Base-by-base conservation (phyloP, 2,329 filamentous ascomycete species). In the Diaporthe citri region DNA sequence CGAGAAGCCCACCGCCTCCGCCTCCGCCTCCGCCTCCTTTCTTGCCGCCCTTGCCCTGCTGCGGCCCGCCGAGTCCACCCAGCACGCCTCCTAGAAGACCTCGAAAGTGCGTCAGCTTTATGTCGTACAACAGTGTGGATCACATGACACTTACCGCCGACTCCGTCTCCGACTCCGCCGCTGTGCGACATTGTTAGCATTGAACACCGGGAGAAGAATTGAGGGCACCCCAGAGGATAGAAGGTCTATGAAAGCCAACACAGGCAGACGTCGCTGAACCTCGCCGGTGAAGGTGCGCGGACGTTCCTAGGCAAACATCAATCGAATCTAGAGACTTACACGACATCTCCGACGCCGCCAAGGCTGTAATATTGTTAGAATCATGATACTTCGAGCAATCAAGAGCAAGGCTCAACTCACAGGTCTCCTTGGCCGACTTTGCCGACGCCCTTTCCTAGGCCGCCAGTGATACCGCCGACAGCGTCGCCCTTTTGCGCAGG, bases 331-430 rank as follows among this genome's bases (percentile, higher is more conserved):
- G 10, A 1, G n/a, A 51, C 71, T 72, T 72, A 72, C 71, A 76
- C 69, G 20, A 72, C 70, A 15, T 76, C 75, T n/a, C 75, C 75
- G 15, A 76, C 75, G 6, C 75, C 75, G n/a, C 75, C 75, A 25
- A 76, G 75, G 17, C 64, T 69, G n/a, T n/a, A 4, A 22, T 0
- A 5, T 7, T 55, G 48, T 69, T 13, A 69, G 31, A 12, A n/a
- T 22, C 15, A 34, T 15, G n/a, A 20, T 17, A 0, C 2, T 9
- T 46, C 2, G 4, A 43, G 1, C n/a, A 31, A 39, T 13, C 4
- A 39, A 52, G 4, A 22, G 15, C 0, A 22, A n/a, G 9, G 6
- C 20, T 31, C 34, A 46, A 66, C 56, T 34, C n/a, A 66, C 48
- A 71, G 56, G 7, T 71, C 73, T 34, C 75, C 75, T 64, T 76